These are phyloP conservation scores for Xylariales sp. DNA, from an alignment of 2,329 filamentous ascomycete genomes.

Conservation along the genomic window DNA sequence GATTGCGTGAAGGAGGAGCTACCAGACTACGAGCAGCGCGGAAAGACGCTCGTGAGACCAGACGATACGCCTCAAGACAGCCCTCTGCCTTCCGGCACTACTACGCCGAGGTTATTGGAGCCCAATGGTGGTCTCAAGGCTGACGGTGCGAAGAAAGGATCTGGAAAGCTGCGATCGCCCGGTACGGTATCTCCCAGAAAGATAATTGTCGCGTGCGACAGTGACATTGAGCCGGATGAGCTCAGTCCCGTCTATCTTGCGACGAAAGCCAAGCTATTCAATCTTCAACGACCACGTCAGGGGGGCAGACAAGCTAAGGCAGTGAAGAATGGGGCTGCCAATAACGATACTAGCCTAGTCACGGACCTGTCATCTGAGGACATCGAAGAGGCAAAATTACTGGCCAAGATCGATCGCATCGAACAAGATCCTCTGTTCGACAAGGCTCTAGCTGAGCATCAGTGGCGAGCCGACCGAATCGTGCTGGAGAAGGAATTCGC, in stretches of 20 bases:
- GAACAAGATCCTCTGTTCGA: slow-evolving; percentile 77
- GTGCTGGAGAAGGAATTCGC: slow-evolving; percentile 59
- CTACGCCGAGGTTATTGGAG: slow-evolving; percentile 41
- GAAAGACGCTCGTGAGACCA: slow-evolving; percentile 19
- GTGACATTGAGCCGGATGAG: slow-evolving; percentile 70
- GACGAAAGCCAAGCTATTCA: slow-evolving; percentile 65
- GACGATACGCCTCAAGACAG: slow-evolving; percentile 44
- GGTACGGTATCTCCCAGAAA: slow-evolving; percentile 34
- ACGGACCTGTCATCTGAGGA: slow-evolving; percentile 22
- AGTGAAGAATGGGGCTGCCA: slow-evolving; percentile 16
- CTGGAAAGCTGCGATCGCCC: slow-evolving; percentile 23
- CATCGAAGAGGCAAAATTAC: slow-evolving; percentile 57
- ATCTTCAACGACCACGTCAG: slow-evolving; percentile 50
- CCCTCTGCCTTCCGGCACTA: slow-evolving; percentile 44
- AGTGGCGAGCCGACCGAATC: slow-evolving; percentile 58
- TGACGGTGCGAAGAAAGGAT: slow-evolving; percentile 30
- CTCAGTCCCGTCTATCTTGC: slow-evolving; percentile 73
- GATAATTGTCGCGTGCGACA: slow-evolving; percentile 50
- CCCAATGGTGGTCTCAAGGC: slow-evolving; percentile 24
- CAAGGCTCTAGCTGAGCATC: slow-evolving; percentile 55
- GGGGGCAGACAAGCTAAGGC: slow-evolving; percentile 38
- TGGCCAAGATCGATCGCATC: slow-evolving; percentile 70
- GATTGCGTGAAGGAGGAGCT: slow-evolving; percentile 66
- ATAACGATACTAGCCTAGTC: background rate
- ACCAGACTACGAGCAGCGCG: slow-evolving; percentile 61